Base-by-base conservation (phyloP, 1,284 basidiomycete species). In the Golubevia sp. region DNA sequence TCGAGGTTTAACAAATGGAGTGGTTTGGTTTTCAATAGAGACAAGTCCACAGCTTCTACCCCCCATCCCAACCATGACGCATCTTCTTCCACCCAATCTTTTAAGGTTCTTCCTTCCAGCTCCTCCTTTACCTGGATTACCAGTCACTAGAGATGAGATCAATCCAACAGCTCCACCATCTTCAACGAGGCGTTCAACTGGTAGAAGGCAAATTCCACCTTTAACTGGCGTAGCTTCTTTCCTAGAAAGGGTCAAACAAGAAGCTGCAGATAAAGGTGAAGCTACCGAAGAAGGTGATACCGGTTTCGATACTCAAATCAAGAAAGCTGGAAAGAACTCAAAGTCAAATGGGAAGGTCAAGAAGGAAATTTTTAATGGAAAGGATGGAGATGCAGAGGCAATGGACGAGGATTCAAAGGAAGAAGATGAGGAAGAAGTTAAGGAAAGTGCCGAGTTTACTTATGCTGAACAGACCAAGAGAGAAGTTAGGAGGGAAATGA, bases 21-120 rank as follows among this genome's bases (percentile, higher is more conserved):
- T n/a, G n/a, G n/a, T n/a, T n/a, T n/a, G n/a, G n/a, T n/a, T n/a
- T n/a, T n/a, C n/a, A 34, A 34, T 3, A 34, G 30, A 34, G 11
- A 34, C 30, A 11, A 34, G 5, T 34, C 11, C 30, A 34, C 30
- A 34, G 5, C 11, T 34, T 34, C 30, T 34, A 3, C 11, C 11
- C 5, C 11, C 30, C 11, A 34, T 34, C 30, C 54, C 20, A 3
- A 30, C 3, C 8, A 83, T 83, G 80, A 77, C 80, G 49, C 73
- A 80, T 65, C 69, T 77, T 11, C 77, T 83, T 7, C 80, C 80
- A 1, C 77, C 80, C 1, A 74, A 66, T 25, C 65, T 83, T 2
- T 53, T 82, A 23, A 73, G 79, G n/a, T 73, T 83, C 15, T 83
- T 83, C 54, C 67, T 70, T 2, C 64, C 80, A 2, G 67, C 77